Conservation (phyloP, 2,329 filamentous ascomycete species). For the Penicillium sp. region DNA sequence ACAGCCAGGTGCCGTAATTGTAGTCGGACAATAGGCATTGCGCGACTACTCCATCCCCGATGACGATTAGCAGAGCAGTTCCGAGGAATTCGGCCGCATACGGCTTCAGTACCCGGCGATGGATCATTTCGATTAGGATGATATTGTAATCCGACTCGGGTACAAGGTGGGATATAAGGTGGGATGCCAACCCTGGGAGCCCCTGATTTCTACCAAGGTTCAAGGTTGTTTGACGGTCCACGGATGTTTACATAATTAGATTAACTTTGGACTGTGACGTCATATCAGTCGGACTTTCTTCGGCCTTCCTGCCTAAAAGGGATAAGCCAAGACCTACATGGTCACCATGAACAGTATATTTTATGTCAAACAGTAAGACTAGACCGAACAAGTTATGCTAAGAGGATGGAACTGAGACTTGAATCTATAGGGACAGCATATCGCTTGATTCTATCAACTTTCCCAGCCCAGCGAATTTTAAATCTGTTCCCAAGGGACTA, state of each 20-base stretch:
- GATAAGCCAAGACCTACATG: too few species aligned
- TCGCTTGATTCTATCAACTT: too few species aligned
- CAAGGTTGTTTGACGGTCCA: not conserved
- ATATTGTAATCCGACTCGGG: not conserved
- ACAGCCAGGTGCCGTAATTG: slow-evolving; percentile 33
- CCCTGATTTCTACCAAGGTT: not conserved
- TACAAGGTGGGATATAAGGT: not conserved
- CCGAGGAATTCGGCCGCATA: slow-evolving; percentile 32
- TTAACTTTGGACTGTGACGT: not conserved
- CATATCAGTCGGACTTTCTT: not conserved
- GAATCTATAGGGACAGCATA: too few species aligned
- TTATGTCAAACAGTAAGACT: too few species aligned
- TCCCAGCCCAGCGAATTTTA: too few species aligned
- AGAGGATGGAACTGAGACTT: too few species aligned
- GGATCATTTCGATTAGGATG: slow-evolving; percentile 7
- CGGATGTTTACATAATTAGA: not conserved
- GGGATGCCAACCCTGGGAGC: not conserved
- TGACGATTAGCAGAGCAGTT: slow-evolving; percentile 30
- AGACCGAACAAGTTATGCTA: too few species aligned
- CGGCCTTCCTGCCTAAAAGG: not conserved
- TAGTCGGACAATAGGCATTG: slow-evolving; percentile 32
- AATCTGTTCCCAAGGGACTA: too few species aligned
- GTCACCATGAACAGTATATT: too few species aligned
- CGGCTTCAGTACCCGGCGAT: slow-evolving; percentile 20
- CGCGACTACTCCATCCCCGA: slow-evolving; percentile 32